phyloP scores from a whole-genome alignment of 1,139 yeast genomes.

The Candida sp. region DNA sequence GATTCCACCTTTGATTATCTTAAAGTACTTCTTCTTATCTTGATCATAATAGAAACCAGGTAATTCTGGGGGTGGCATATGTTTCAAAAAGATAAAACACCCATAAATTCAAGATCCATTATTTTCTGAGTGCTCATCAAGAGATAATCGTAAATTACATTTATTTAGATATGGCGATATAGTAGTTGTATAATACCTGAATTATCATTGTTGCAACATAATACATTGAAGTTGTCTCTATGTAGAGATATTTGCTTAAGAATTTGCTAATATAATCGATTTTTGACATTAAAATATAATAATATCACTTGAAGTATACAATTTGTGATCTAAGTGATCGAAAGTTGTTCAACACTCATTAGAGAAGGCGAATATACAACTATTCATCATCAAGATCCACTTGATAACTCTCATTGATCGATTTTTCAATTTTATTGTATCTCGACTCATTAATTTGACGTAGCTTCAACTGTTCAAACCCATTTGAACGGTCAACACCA shows the following conservation, averaged over 20 bases:
- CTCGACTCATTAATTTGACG: conserved; percentile 48
- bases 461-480: conserved; percentile 74
- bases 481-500: conserved; percentile 87
- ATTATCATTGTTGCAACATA: too few species aligned
- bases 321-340: not conserved
- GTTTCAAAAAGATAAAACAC: not conserved
- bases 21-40: conserved; percentile 41
- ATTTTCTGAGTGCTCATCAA: too few species aligned
- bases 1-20: conserved; percentile 35
- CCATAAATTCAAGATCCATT: too few species aligned
- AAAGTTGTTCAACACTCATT: too few species aligned
- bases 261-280: too few species aligned
- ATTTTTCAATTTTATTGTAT: conserved; percentile 12
- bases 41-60: conserved; percentile 51
- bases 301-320: not conserved
- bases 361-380: too few species aligned
- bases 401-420: conserved; percentile 22
- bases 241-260: too few species aligned
- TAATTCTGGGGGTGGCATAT: conserved; percentile 15
- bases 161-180: too few species aligned
- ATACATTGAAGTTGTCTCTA: too few species aligned
- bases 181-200: too few species aligned
- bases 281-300: too few species aligned
- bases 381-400: conserved; percentile 16
- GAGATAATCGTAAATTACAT: too few species aligned